Evolutionary conservation across 495 filamentous ascomycete species (phyloP).

Genomic region (Neurospora hispaniola): DNA sequence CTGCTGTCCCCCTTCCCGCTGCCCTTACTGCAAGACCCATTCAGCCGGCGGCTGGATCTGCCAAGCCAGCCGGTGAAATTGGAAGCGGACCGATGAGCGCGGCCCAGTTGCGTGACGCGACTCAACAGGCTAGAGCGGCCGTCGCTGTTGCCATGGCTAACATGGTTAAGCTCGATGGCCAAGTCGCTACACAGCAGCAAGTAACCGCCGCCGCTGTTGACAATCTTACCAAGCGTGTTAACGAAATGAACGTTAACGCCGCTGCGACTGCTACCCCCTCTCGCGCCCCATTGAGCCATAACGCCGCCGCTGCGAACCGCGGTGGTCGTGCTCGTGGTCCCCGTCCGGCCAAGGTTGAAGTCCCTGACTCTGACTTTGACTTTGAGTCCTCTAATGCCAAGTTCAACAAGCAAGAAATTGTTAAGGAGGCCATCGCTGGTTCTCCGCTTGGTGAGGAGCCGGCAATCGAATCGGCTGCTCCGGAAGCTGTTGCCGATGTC

Average conservation of each 20-base stretch:
- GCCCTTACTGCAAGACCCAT: conserved; percentile 45
- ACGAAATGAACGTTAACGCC: conserved; percentile 71
- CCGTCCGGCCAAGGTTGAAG: conserved; percentile 61
- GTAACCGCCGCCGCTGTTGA: conserved; percentile 48
- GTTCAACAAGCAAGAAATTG: conserved; percentile 94
- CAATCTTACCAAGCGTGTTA: conserved; percentile 71
- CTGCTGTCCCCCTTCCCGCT: conserved; percentile 57
- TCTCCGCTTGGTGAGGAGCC: conserved; percentile 52
- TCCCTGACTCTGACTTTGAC: conserved; percentile 84
- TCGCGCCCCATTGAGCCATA: background rate
- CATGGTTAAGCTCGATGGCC: conserved; percentile 34
- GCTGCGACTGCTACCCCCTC: conserved; percentile 2
- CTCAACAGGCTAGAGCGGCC: conserved; percentile 71
- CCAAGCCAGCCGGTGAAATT: conserved; percentile 27
- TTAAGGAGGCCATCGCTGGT: conserved; percentile 82
- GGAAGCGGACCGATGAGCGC: conserved; percentile 20
- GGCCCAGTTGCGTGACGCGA: conserved; percentile 53
- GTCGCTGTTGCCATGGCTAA: conserved; percentile 89
- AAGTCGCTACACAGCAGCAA: conserved; percentile 38
- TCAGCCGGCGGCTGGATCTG: conserved; percentile 17
- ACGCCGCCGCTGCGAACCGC: conserved; percentile 29
- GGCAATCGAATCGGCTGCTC: conserved; percentile 21
- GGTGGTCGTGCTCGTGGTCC: conserved; percentile 47
- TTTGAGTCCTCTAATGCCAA: conserved; percentile 89
- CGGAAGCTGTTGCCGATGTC: conserved; percentile 25